Evolutionary conservation across 2,329 filamentous ascomycete genomes (phyloP), one percentile per base, ranked within the genome.

Genomic region (Pyrenophora tritici-repentis): DNA sequence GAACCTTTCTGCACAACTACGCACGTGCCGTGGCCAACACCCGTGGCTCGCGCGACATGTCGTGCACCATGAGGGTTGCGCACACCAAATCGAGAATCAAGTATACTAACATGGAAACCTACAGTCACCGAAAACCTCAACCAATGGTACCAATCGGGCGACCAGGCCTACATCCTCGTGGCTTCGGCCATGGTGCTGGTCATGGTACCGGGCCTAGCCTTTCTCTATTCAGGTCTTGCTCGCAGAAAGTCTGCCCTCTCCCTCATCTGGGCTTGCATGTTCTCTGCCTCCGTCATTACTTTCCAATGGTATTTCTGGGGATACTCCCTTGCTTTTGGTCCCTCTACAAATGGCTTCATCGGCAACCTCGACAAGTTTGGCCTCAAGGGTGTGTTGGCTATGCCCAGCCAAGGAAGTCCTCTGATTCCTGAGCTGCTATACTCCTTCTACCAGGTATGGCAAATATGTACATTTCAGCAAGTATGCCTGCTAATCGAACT

Each of bases 251-350:
- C 94, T 4, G 94, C 94, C 24, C 83, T 99, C 36, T 96, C 91
- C 59, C 88, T 97, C 81, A 94, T 99, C 70, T 97, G 92, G 91
- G 91, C 93, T 12, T 91, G 89, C 78, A 95, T 99, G 90, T 93
- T 89, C 74, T 94, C 91, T 39, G 89, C 89, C 72, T 92, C 90
- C 40, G 86, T 97, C 71, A 83, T 97, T 73, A 88, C 90, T 49
- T 97, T 99, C 80, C 94, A 99, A 79, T 99, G 94, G 94, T 97
- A 97, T 71, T 97, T 99, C 75, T 97, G 94, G 93, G 94, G 94
- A 32, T 99, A 96, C 76, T 96, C 93, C 12, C 81, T 99, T 55
- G 92, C 93, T 44, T 97, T 97, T 77, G 94, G 89, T 68, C 81
- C 83, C 36, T 89, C 87, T 4, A 91, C 84, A 62, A 97, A 90